Percentiles rank a stretch among this genome's conserved stretches.
Evolutionary conservation across 2,329 filamentous ascomycete genomes (phyloP).

Genomic region (Stachybotrys elegans): DNA sequence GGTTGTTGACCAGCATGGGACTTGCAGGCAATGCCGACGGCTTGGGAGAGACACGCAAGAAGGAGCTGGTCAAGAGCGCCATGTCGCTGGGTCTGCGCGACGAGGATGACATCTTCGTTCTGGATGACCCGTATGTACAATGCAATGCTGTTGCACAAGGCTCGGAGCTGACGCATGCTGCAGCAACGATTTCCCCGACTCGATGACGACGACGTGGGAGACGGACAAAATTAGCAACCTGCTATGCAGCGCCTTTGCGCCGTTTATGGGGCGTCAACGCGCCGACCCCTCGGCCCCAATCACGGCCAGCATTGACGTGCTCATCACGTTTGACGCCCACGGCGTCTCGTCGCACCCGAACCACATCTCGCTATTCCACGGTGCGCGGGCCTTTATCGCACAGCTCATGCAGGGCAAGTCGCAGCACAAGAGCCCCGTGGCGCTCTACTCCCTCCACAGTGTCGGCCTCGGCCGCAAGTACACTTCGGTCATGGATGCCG

Average conservation of each 20-base stretch:
- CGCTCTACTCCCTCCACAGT: slow-evolving; percentile 77
- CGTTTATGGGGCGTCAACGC: slow-evolving; percentile 43
- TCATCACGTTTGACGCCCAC: slow-evolving; percentile 82
- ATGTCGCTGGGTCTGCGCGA: slow-evolving; percentile 67
- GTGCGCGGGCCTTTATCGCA: slow-evolving; percentile 68
- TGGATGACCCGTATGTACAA: slow-evolving; percentile 65
- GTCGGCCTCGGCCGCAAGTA: slow-evolving; percentile 79
- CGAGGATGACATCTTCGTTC: slow-evolving; percentile 77
- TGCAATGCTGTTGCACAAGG: too few species aligned
- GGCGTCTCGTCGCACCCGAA: slow-evolving; percentile 90
- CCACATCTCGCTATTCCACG: slow-evolving; percentile 83
- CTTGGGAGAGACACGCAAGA: slow-evolving; percentile 74
- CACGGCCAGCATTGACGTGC: slow-evolving; percentile 62
- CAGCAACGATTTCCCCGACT: slow-evolving; percentile 71
- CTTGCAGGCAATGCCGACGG: slow-evolving; percentile 74
- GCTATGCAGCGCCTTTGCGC: slow-evolving; percentile 69
- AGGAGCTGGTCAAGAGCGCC: slow-evolving; percentile 78
- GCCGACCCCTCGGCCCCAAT: slow-evolving; percentile 29
- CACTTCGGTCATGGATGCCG: slow-evolving; percentile 66
- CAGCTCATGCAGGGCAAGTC: slow-evolving; percentile 58
- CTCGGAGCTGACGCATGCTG: too few species aligned
- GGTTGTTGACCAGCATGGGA: slow-evolving; percentile 7
- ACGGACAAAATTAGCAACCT: slow-evolving; percentile 63
- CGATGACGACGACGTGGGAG: slow-evolving; percentile 79
- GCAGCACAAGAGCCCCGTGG: slow-evolving; percentile 68